phyloP scores from a whole-genome alignment of 257 asterid species.

The Cruciata laevipes region DNA sequence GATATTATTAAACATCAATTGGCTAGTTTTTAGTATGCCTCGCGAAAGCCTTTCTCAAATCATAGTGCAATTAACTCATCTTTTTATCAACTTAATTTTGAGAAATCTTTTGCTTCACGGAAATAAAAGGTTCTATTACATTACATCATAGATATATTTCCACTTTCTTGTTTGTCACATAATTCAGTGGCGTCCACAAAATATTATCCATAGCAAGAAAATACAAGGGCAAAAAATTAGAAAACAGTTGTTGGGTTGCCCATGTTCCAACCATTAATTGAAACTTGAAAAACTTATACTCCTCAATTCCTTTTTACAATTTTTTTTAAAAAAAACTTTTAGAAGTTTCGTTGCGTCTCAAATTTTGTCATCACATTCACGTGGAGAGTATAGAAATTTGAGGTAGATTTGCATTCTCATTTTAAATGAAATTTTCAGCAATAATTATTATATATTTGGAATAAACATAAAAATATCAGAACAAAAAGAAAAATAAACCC shows the following conservation, averaged over 20 bases:
- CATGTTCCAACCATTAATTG: conserved; percentile 4
- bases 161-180: conserved; percentile 1
- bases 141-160: background rate
- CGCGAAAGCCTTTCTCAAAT: too few species aligned
- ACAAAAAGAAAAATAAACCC: too few species aligned
- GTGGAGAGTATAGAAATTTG: background rate
- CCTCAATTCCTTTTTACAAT: background rate
- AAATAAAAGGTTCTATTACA: background rate
- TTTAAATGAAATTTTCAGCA: too few species aligned
- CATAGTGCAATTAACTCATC: too few species aligned
- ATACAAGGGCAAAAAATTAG: background rate
- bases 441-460: too few species aligned
- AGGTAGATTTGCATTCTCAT: background rate
- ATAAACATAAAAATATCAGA: too few species aligned
- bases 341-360: background rate
- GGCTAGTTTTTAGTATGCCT: too few species aligned
- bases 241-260: conserved; percentile 4
- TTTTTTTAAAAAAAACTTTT: too few species aligned
- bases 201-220: background rate
- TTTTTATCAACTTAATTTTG: too few species aligned
- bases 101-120: background rate
- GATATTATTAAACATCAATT: too few species aligned
- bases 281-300: background rate
- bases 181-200: background rate
- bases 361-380: background rate